Base-by-base conservation (phyloP, 2,329 filamentous ascomycete species). In the Curvularia lunata region DNA sequence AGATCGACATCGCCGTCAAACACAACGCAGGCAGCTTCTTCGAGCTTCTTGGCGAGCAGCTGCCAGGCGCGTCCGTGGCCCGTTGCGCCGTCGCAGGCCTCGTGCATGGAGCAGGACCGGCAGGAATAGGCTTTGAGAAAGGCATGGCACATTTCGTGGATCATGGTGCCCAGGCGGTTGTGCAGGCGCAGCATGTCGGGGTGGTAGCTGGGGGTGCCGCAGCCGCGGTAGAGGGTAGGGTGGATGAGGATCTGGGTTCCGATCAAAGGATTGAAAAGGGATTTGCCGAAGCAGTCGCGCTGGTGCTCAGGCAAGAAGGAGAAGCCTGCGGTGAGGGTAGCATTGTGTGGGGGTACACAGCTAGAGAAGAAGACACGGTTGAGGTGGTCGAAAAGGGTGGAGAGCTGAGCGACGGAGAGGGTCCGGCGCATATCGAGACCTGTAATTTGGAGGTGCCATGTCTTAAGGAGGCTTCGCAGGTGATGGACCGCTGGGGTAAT, bases 61-160 rank as follows among this genome's bases (percentile, higher is more conserved):
- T 67, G 66, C 53, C 66, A 70, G 25, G 61, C 57, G 27, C 66
- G 56, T 8, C 62, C 67, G 47, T 70, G 65, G 0, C 65, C 64
- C 52, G 37, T 8, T 19, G 28, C 13, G 38, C 54, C 4, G 55
- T 45, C 28, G 57, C 47, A 59, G 32, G 32, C 9, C 8, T 57
- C 48, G 42, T 61, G 56, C 48, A 52, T 62, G 1, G 55, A 45
- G 37, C 62, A 69, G 0, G 46, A 48, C 7, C 58, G 42, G 34
- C 66, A 67, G 4, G 61, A 41, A 18, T 65, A 64, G 5, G 56
- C 55, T 19, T 63, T 60, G 13, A 69, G 46, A 27, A 66, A 67
- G 0, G 57, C 63, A 27, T 67, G 63, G 18, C 58, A 56, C 21
- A 61, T 54, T 41, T 69, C 63, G n/a, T 67, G 65, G 16, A 67